Evolutionary conservation across 257 asterid species (phyloP), one percentile per base, ranked within the genome.

Genomic region (Perilla frutescens): DNA sequence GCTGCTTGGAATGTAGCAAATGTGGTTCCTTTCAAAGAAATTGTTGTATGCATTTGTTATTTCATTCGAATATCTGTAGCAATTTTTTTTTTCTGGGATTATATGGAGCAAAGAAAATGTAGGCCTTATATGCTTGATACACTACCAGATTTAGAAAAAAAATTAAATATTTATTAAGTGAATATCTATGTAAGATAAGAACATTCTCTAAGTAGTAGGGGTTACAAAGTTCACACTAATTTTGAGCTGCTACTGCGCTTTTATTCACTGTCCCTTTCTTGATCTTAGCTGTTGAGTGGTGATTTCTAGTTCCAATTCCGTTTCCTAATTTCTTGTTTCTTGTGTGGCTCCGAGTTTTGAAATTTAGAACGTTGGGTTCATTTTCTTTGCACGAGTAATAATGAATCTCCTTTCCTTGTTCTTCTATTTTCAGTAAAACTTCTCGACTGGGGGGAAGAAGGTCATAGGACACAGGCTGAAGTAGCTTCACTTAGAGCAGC

Each of bases 381-480:
- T 10, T 10, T 32, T 43, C 37, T 43, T 43, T 44, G 48, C 13
- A 13, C 10, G 26, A 20, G 26, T 20, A 1, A 20, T 1, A 4
- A 12, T 36, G 10, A 8, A 29, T 41, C 10, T 39, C 20, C 1
- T 41, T 62, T 75, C 8, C 43, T 71, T 26, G 26, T 10, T 29
- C 47, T 62, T 60, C 5, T 20, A 14, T 64, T 20, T 50, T n/a
- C 50, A 92, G 98, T 92, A 49, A 92, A 92, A 66, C 96, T 92
- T 74, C 90, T 92, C 4, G 96, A 90, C 56, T 88, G 96, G 96
- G 96, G 96, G 8, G 97, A 92, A 79, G 96, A 90, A 78, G 96
- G 96, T 47, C 89, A 84, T 50, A 85, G 92, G 77, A 73, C 73
- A 8, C 87, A 83, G 56, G 83, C 84, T 76, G 96, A 88, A 82